Evolutionary conservation across 208 protist genomes (phyloP).

Genomic region (Lotmaria passim): DNA sequence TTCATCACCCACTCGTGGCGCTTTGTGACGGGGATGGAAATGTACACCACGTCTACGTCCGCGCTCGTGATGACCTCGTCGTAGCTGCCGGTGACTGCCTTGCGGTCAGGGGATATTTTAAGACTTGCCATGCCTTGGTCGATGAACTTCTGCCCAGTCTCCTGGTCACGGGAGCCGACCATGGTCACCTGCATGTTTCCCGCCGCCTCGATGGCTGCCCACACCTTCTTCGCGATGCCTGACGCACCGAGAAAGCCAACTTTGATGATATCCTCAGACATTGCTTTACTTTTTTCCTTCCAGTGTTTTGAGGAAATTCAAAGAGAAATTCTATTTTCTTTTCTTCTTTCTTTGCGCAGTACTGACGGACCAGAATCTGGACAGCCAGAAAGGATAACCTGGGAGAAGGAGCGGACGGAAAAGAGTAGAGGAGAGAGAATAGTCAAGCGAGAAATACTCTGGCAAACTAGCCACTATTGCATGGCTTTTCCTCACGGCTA

Average conservation of each 20-base stretch:
- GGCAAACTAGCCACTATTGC: too few relatives aligned
- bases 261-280: conserved; percentile 29
- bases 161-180: conserved; percentile 35
- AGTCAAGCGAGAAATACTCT: too few relatives aligned
- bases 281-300: conserved; percentile 26
- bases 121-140: conserved; percentile 32
- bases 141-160: conserved; percentile 26
- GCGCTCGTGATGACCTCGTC: conserved; percentile 23
- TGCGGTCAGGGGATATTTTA: conserved; percentile 32
- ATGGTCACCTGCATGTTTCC: conserved; percentile 43
- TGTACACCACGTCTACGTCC: conserved; percentile 49
- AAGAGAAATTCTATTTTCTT: background rate
- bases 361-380: too few relatives aligned
- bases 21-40: conserved; percentile 45
- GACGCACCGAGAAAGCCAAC: conserved; percentile 55
- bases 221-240: conserved; percentile 44
- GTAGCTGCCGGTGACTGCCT: conserved; percentile 28
- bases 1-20: conserved; percentile 53
- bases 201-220: conserved; percentile 40
- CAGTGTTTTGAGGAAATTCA: background rate
- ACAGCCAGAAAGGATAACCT: too few relatives aligned
- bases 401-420: too few relatives aligned
- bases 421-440: too few relatives aligned
- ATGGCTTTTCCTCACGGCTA: too few relatives aligned
- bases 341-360: background rate